Evolutionary conservation across 208 protist species (phyloP), one percentile per base, ranked within the genome.

Genomic region (Trypanosoma brucei): DNA sequence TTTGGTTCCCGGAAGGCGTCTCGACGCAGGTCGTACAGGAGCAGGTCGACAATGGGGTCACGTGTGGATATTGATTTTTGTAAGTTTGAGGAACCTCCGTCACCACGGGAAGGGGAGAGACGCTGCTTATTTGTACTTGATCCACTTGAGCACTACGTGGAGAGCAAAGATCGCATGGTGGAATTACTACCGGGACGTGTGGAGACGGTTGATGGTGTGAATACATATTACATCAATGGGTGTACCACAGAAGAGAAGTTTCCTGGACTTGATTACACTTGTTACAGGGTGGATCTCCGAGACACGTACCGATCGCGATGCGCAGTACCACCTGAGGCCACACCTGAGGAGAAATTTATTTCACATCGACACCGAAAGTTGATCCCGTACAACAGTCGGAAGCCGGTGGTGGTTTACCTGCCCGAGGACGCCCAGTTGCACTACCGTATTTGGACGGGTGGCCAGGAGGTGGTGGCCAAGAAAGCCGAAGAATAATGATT

Each of bases 361-460:
- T 64, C 75, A 3, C 75, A 84, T 56, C 11, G 61, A 0, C 44
- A 68, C 40, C 46, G 71, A n/a, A 55, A 76, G 2, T 34, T 86
- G 35, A 68, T 84, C 55, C 53, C 49, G 35, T 90, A 90, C 70
- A 64, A 74, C 50, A 84, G 75, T 63, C 60, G 35, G 46, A 6
- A 61, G n/a, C 79, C 83, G n/a, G 77, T 90, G 3, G 79, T 90
- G 13, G 79, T 86, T 33, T 84, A 90, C 67, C 55, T 90, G 13
- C 79, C 83, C 22, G 50, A 83, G 31, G 70, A 83, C 38, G 83
- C 72, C 36, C 74, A 84, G 45, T 67, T 90, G 52, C 70, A 65
- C 51, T 90, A 90, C 78, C 73, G 70, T 55, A 54, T 90, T 31
- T 90, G 83, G 83, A 65, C 33, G 36, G 75, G 68, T 0, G 65